phyloP scores from a whole-genome alignment of 163 green algal genomes.

The Trebouxiophyceae sp. region DNA sequence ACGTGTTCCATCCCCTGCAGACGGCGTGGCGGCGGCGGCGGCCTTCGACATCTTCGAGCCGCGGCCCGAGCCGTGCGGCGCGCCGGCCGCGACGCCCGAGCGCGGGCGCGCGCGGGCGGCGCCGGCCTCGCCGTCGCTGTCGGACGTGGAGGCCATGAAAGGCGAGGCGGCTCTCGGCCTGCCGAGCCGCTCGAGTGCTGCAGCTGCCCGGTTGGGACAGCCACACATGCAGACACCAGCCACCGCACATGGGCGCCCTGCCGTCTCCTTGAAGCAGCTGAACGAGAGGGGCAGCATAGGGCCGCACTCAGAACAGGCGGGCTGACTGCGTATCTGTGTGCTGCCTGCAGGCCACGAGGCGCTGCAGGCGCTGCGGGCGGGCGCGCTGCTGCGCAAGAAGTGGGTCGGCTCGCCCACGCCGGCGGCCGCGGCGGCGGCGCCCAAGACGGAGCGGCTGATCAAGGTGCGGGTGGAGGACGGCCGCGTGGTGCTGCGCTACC shows the following conservation, averaged over 20 bases:
- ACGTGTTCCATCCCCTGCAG: no score
- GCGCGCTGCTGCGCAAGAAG: conserved; percentile 8
- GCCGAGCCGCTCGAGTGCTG: not conserved
- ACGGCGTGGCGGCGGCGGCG: not conserved
- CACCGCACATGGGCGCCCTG: not conserved
- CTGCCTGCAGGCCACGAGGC: conserved; percentile 2
- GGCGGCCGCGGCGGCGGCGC: not conserved
- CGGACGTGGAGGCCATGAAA: conserved; percentile 3
- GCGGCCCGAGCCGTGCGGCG: not conserved
- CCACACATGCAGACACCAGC: not conserved
- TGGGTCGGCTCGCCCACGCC: conserved; percentile 1
- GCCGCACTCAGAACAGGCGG: no score
- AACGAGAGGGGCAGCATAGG: not conserved
- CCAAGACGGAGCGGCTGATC: conserved; percentile 1
- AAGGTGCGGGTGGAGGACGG: not conserved
- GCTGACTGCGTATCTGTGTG: not conserved
- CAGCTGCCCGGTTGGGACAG: no score
- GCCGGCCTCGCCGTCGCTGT: not conserved
- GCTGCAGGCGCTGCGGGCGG: not conserved
- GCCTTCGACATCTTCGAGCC: conserved; percentile 11
- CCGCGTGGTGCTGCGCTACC: conserved; percentile 3
- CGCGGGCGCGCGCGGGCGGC: not conserved
- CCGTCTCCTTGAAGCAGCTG: not conserved
- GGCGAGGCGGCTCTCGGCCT: not conserved
- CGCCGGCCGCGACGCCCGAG: not conserved